Evolutionary conservation across 345 rosid genomes (phyloP).

Genomic region (Cochlearia excelsa): DNA sequence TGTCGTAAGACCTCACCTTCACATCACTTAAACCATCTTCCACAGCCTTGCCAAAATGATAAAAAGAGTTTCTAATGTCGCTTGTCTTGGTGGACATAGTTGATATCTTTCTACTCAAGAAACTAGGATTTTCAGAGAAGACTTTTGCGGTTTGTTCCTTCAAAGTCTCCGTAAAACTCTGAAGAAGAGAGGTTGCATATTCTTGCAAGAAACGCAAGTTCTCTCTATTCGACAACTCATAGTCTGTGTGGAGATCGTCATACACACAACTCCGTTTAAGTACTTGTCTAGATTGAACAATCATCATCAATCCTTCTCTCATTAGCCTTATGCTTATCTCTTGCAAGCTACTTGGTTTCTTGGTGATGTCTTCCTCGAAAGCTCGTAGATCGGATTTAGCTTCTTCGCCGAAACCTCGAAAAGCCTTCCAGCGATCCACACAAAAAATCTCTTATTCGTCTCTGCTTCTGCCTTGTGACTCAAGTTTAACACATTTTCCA

Average conservation of each 20-base stretch:
- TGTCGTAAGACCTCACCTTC: slow-evolving; percentile 19
- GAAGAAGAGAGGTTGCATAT: too few relatives aligned
- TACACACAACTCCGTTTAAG: slow-evolving; percentile 29
- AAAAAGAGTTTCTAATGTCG: slow-evolving; percentile 25
- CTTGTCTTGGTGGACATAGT: background rate
- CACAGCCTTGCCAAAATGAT: slow-evolving; percentile 14
- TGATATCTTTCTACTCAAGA: too few relatives aligned
- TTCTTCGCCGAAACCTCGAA: too few relatives aligned
- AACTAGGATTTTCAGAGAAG: too few relatives aligned
- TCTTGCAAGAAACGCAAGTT: too few relatives aligned
- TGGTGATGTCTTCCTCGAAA: background rate
- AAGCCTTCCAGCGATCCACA: too few relatives aligned
- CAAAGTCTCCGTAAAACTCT: too few relatives aligned
- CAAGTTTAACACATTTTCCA: too few relatives aligned
- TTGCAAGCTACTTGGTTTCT: background rate
- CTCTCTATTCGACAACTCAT: too few relatives aligned
- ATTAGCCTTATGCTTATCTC: background rate
- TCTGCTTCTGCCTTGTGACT: too few relatives aligned
- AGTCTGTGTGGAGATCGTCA: slow-evolving; percentile 1
- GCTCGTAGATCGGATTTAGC: slow-evolving; percentile 12
- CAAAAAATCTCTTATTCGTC: too few relatives aligned
- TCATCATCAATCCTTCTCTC: slow-evolving; percentile 16
- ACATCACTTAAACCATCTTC: slow-evolving; percentile 22
- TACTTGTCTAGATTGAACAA: slow-evolving; percentile 24
- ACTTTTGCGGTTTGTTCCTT: too few relatives aligned